These are phyloP conservation scores for Auriscalpium orientale DNA, from an alignment of 768 basidiomycete species.

Conservation along the genomic window DNA sequence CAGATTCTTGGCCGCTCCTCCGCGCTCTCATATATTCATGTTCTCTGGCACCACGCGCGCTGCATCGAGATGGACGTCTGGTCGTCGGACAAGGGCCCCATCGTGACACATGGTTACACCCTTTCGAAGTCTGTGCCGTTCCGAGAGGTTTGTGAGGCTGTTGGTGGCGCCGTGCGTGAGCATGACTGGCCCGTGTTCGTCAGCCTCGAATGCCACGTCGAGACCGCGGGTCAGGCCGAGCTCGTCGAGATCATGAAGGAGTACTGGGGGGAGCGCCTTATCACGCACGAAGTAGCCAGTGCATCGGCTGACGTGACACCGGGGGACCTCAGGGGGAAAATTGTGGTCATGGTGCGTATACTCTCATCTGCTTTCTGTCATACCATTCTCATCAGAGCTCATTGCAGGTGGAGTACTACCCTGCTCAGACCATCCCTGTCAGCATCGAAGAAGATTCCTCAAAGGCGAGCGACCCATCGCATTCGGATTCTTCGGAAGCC, in stretches of 20 bases:
- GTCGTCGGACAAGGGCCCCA: constrained; percentile 43
- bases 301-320: constrained; percentile 34
- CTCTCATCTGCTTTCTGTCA: background rate
- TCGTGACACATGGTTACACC: constrained; percentile 59
- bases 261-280: constrained; percentile 45
- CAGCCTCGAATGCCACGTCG: constrained; percentile 58
- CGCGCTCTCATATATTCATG: constrained; percentile 46
- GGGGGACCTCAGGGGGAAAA: constrained; percentile 40
- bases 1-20: constrained; percentile 51
- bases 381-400: background rate
- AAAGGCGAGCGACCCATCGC: background rate
- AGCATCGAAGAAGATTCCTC: background rate
- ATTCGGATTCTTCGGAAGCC: background rate
- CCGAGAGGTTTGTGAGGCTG: constrained; percentile 43
- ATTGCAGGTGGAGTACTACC: constrained; percentile 15
- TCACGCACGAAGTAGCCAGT: constrained; percentile 32
- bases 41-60: constrained; percentile 41
- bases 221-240: constrained; percentile 39
- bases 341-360: constrained; percentile 47
- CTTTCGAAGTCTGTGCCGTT: constrained; percentile 47
- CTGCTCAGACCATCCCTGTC: background rate
- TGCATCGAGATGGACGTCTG: constrained; percentile 69
- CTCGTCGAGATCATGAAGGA: constrained; percentile 45
- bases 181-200: constrained; percentile 51
- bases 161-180: constrained; percentile 34